Evolutionary conservation across 192 early-diverging fungal genomes (phyloP), one percentile per base, ranked within the genome.

Genomic region (Linnemannia hyalina): DNA sequence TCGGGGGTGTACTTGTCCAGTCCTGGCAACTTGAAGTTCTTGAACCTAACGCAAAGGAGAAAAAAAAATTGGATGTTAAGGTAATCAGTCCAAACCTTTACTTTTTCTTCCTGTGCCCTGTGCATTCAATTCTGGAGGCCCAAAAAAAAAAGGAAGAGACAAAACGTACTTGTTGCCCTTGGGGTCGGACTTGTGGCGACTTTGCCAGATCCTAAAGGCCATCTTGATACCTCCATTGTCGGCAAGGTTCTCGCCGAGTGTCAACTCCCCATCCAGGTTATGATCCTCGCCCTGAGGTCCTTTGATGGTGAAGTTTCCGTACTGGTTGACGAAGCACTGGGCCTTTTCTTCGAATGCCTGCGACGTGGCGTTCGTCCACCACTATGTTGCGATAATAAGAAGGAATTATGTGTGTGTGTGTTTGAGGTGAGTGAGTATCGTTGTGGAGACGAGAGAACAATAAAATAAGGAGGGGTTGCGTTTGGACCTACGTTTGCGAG

Each of bases 291-390:
- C 80, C 68, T 90, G 44, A 23, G 75, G 63, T 36, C 78, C 88
- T 23, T 82, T 57, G n/a, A 95, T 68, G 0, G 78, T 83, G 52
- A 89, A 92, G 10, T 90, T 78, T 35, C 74, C 72, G 84, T 95
- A 96, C 80, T 96, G 94, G 2, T 95, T 70, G 32, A 91, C 75
- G 76, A 95, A 95, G 80, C 95, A 96, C 70, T 91, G 32, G 1
- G 92, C 77, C 60, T 88, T 88, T 6, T 89, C 71, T 0, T 91
- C 77, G 71, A 94, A 95, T 2, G 49, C 80, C 40, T 76, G 73
- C 22, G 88, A 63, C 0, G 94, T 94, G 41, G 85, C 72, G 16
- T 92, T 88, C 1, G 91, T 90, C 95, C 95, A 96, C 95, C 95
- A 96, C 88, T 89, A 55, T 26, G 40, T 1, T 55, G 4, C 18